Evolutionary conservation across 257 asterid species (phyloP), one percentile per base, ranked within the genome.

Genomic region (Salvia rosmarinus): DNA sequence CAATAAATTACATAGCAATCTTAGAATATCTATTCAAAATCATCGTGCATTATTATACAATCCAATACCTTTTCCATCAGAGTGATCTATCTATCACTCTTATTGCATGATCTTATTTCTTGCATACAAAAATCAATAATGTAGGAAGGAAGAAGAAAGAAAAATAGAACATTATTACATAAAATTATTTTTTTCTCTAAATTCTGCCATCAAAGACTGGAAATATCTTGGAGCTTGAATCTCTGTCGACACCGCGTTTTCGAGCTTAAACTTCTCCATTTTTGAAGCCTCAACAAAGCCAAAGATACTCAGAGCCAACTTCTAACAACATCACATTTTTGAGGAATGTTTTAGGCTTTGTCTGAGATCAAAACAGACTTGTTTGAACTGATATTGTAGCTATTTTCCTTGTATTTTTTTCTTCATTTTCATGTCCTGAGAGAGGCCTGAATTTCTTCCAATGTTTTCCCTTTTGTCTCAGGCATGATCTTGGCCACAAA

Each of bases 381-480:
- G 13, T 64, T 57, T 54, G 8, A 7, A 37, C 46, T 43, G 44
- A 23, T 37, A 1, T 35, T 49, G 14, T 28, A 25, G 9, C 13
- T 12, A 8, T 25, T 20, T 2, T 32, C 0, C 10, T 13, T 9
- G 1, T 23, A 3, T 8, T 30, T 56, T 6, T 19, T 0, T 7
- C 17, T 32, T 69, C 34, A 13, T 17, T 59, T 64, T 72, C 55
- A 69, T 2, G 93, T 80, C 77, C 78, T 84, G 56, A 92, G 78
- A 57, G 86, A 81, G 21, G 83, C 84, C 74, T 92, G 98, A 14
- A 92, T 90, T 77, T 92, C 90, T 81, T 92, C 98, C 0, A 92
- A 78, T 21, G 98, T 88, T 80, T 87, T 88, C 19, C 93, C 94
- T 78, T 92, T 92, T 3, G 98, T 92, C 80, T 90, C 98, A 0